phyloP scores from a whole-genome alignment of 441 rosid genomes.

The Pelargonium citronellum region DNA sequence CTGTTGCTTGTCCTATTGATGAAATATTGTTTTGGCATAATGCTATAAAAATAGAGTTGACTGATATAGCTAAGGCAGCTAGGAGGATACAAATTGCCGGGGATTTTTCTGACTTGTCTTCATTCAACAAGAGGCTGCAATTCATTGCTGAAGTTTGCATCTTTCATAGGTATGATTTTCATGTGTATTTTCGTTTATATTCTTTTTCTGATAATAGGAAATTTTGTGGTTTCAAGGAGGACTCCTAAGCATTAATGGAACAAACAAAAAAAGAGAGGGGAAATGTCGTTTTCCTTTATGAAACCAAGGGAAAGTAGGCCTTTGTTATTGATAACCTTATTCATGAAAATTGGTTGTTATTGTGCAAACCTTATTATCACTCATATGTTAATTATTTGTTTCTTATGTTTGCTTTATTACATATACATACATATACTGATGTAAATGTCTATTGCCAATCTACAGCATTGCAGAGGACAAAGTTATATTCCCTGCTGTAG shows the following conservation, averaged over 20 bases:
- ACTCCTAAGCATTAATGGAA: background rate
- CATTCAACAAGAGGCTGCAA: slow-evolving; percentile 57
- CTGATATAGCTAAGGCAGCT: slow-evolving; percentile 56
- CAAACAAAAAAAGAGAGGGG: background rate
- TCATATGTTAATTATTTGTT: background rate
- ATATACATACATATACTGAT: slow-evolving; percentile 18
- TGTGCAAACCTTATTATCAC: background rate
- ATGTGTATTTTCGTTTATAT: slow-evolving; percentile 9
- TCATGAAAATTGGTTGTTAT: background rate
- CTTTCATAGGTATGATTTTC: slow-evolving; percentile 56
- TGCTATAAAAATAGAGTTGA: slow-evolving; percentile 61
- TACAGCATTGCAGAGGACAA: slow-evolving; percentile 80
- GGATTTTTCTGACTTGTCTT: slow-evolving; percentile 54
- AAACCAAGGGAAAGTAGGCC: background rate
- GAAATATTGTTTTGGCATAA: slow-evolving; percentile 75
- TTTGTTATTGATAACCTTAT: background rate
- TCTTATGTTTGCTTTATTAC: slow-evolving; percentile 1
- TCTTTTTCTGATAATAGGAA: background rate
- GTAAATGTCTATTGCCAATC: slow-evolving; percentile 19
- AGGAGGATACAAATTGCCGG: slow-evolving; percentile 51
- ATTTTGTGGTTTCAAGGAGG: background rate
- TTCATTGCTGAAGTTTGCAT: slow-evolving; percentile 80
- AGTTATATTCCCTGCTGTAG: slow-evolving; percentile 79
- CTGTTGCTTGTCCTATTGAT: slow-evolving; percentile 50
- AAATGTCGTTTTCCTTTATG: background rate